A percentile compares a stretch with the other conserved stretches of the same genome.
phyloP scores from a whole-genome alignment of 2,329 filamentous ascomycete species.

The Ophiosphaerella narmari region DNA sequence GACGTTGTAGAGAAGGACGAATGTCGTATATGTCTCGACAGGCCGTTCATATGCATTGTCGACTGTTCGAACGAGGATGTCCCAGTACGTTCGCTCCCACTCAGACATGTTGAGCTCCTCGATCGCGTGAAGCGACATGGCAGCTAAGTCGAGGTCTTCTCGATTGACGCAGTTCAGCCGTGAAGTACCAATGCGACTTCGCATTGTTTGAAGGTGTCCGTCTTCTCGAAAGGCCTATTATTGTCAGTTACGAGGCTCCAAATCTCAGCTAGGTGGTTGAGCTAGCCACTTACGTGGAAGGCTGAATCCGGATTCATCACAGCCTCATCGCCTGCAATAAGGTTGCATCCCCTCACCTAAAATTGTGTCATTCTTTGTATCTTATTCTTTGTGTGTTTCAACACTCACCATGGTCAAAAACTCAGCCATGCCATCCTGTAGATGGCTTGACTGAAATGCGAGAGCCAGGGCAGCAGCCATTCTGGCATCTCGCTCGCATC shows the following conservation, averaged over 20 bases:
- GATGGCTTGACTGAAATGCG: conserved; percentile 45
- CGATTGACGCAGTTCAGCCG: conserved; percentile 23
- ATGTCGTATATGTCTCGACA: conserved; percentile 47
- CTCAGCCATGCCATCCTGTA: conserved; percentile 44
- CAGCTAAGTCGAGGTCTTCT: conserved; percentile 37
- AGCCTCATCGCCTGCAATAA: conserved; percentile 37
- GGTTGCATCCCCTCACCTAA: conserved; percentile 41
- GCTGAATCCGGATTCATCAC: conserved; percentile 26
- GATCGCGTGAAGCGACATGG: conserved; percentile 32
- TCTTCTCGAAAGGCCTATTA: conserved; percentile 38
- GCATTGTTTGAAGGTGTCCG: conserved; percentile 39
- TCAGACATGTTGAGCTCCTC: conserved; percentile 33
- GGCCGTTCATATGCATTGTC: conserved; percentile 37
- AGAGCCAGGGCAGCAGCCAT: conserved; percentile 45
- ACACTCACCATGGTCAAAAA: conserved; percentile 36
- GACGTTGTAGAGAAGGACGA: conserved; percentile 49
- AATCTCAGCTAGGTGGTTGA: not conserved
- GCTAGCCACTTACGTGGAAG: conserved; percentile 30
- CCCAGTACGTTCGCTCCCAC: conserved; percentile 35
- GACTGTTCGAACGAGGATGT: conserved; percentile 29
- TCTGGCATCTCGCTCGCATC: conserved; percentile 42
- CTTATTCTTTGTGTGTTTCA: no score
- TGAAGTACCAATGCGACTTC: conserved; percentile 27
- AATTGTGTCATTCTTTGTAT: not conserved
- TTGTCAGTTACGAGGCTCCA: not conserved